Conservation (phyloP, 2,329 filamentous ascomycete genomes). For the Colletotrichum sp. region DNA sequence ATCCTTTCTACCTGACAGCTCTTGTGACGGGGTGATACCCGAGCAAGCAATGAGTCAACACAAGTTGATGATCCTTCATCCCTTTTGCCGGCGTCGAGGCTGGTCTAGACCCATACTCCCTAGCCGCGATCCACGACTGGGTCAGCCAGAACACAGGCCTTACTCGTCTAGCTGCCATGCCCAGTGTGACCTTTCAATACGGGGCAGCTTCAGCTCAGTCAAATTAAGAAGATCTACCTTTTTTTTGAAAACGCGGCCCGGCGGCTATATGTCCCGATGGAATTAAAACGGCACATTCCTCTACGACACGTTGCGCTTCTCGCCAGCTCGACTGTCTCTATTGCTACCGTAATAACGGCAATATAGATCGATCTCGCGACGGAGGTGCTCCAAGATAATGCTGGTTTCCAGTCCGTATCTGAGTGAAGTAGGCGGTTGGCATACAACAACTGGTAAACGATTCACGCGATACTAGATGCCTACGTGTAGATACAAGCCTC, state of each 20-base stretch:
- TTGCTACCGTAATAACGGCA: constrained; percentile 49
- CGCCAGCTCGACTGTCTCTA: constrained; percentile 42
- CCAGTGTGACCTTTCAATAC: too few species aligned
- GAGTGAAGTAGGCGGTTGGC: background rate
- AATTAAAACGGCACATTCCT: constrained; percentile 46
- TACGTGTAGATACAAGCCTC: too few species aligned
- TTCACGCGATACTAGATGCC: too few species aligned
- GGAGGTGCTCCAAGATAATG: constrained; percentile 25
- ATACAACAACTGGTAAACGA: background rate
- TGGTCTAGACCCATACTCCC: constrained; percentile 10
- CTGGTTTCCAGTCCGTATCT: constrained; percentile 44
- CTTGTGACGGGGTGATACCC: background rate
- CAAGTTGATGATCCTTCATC: background rate
- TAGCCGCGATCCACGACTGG: constrained; percentile 31
- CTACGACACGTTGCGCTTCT: constrained; percentile 44
- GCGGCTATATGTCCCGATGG: constrained; percentile 28
- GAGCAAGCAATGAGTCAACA: accelerated
- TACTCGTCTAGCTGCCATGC: too few species aligned
- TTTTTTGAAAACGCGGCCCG: constrained; percentile 25
- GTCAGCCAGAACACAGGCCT: too few species aligned
- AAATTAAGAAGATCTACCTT: constrained; percentile 32
- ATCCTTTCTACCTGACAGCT: background rate
- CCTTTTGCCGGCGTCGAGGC: background rate
- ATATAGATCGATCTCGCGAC: constrained; percentile 53
- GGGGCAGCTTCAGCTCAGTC: too few species aligned